Base-by-base conservation (phyloP, 805 yeast species). In the Priceomyces carsonii region DNA sequence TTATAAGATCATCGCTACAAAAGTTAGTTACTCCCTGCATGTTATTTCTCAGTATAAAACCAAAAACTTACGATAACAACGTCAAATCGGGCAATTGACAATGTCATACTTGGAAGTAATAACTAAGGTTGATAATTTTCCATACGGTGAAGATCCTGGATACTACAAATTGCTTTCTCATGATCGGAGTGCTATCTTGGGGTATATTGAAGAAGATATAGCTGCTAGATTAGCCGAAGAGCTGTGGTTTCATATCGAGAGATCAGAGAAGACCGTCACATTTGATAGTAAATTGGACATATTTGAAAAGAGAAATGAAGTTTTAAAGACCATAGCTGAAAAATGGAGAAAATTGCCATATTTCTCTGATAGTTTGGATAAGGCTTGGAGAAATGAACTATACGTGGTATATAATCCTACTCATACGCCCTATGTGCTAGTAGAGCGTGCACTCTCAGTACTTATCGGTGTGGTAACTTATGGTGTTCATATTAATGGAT, bases 401-500 rank as follows among this genome's bases (percentile, higher is more conserved):
- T 93, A 88, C 57, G 71, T 82, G 0, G 78, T 90, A 4, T 87
- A 82, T 59, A 71, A 74, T 36, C 79, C 82, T 0, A 40, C 65
- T 0, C 63, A 66, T 12, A 43, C 38, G 1, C 83, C 84, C 0
- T 93, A 91, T 50, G 60, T 88, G 45, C 62, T 69, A 4, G 59
- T 88, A 4, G 99, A 93, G 57, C 69, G 99, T 26, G 82, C 96
- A 0, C 77, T 87, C 38, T 77, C 95, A 9, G 84, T 86, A 1
- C 59, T 88, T 9, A 53, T 91, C 26, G 99, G 99, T 0, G 83
- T 93, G 8, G 80, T 85, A 1, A 87, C 95, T 40, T 89, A 88
- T 57, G 99, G 99, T 1, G 82, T 82, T 3, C 98, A 93, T 56
- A 69, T 90, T 18, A 85, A 78, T 46, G 98, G 97, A 1, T 93